Conservation (phyloP, 2,329 filamentous ascomycete species). For the Aspergillus unguis region DNA sequence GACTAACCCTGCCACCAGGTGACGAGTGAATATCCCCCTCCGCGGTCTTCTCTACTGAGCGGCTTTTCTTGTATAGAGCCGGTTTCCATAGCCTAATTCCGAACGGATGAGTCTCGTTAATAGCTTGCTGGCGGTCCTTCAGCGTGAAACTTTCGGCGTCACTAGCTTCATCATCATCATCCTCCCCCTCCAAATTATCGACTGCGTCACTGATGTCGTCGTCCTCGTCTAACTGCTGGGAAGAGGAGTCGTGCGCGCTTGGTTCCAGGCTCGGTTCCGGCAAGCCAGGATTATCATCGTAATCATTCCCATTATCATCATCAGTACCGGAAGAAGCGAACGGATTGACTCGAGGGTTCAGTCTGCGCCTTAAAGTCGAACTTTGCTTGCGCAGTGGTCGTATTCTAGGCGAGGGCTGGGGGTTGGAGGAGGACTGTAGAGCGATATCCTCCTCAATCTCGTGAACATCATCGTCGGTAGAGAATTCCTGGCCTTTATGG, state of each 20-base stretch:
- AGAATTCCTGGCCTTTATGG: slow-evolving; percentile 81
- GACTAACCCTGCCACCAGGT: slow-evolving; percentile 80
- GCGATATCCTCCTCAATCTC: slow-evolving; percentile 72
- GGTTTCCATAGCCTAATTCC: slow-evolving; percentile 99
- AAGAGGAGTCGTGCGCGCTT: slow-evolving; percentile 20
- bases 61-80: slow-evolving; percentile 93
- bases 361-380: slow-evolving; percentile 42
- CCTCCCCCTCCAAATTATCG: slow-evolving; percentile 53
- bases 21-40: slow-evolving; percentile 96
- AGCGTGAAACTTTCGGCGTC: slow-evolving; percentile 97
- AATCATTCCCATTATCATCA: slow-evolving; percentile 30
- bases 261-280: slow-evolving; percentile 27
- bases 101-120: slow-evolving; percentile 98
- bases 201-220: slow-evolving; percentile 32
- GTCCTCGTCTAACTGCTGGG: slow-evolving; percentile 19
- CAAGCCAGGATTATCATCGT: slow-evolving; percentile 35
- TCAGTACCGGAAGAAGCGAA: slow-evolving; percentile 38
- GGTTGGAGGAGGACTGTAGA: slow-evolving; percentile 31
- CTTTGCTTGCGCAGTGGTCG: slow-evolving; percentile 32
- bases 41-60: slow-evolving; percentile 92
- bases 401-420: slow-evolving; percentile 34
- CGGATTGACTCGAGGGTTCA: slow-evolving; percentile 30
- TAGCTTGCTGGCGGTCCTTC: slow-evolving; percentile 93
- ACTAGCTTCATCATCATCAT: slow-evolving; percentile 67
- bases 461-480: slow-evolving; percentile 78